Base-by-base conservation (phyloP, 495 filamentous ascomycete genomes). In the Podospora appendiculata region DNA sequence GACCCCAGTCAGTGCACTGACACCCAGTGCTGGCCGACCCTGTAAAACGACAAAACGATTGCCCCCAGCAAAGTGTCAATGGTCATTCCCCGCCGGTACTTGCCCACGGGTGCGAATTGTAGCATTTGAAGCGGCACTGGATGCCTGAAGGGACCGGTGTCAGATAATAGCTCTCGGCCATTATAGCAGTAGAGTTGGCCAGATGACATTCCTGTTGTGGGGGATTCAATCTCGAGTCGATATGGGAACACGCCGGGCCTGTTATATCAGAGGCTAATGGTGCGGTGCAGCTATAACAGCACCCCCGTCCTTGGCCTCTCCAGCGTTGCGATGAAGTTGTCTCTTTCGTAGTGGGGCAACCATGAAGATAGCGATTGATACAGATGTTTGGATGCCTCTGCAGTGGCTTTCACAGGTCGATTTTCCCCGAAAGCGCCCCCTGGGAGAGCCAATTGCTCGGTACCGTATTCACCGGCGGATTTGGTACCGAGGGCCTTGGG, bases 121-220 rank as follows among this genome's bases (percentile, higher is more conserved):
- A 5, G 25, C 25, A 25, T 25, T 54, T 35, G 40, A 43, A 35
- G 34, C 41, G 47, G 47, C 46, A 50, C 35, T 13, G n/a, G 54
- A 54, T 3, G 36, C 19, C 16, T 34, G 25, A 16, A 25, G 33
- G 36, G 36, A 2, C 36, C 7, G 36, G 36, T 38, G 10, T 38
- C 36, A 18, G n/a, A 43, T 56, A 57, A 58, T 54, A 58, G 36
- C 39, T 48, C 44, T 49, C 17, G 45, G 25, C 35, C 54, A 44
- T 19, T 61, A 58, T 56, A 48, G 50, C 25, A 25, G 25, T 5
- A 25, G 25, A 13, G 36, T 38, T 39, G 49, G 41, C 50, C 53
- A 52, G 56, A 54, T 53, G 51, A 55, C 48, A 48, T 35, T 19
- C 51, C 34, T 32, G 34, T 45, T 51, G 50, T 53, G 52, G 48